Base-by-base conservation (phyloP, 345 rosid species). In the Corymbia maculata region DNA sequence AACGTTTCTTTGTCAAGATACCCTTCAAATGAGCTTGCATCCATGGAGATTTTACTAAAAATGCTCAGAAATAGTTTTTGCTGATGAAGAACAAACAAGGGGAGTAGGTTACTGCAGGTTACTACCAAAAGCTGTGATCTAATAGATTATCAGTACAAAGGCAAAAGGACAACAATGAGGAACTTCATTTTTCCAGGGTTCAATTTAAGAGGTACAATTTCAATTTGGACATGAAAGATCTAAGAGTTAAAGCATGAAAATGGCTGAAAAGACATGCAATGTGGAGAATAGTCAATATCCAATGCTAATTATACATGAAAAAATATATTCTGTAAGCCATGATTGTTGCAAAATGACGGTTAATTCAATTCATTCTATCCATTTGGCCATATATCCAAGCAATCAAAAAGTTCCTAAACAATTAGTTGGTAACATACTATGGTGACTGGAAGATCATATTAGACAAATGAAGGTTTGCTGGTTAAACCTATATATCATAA, bases 211-310 rank as follows among this genome's bases (percentile, higher is more conserved):
- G 79, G 36, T 68, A 4, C 79, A 68, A 68, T 32, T 68, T 30
- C 2, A 15, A 32, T 68, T 68, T 32, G 79, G 79, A 68, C 79
- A 7, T 0, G 22, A 68, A 68, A 30, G 44, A 68, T 0, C 44
- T 68, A 68, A 30, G 79, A 15, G 79, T 68, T 68, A 8, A 14
- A 68, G 79, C 44, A 68, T 68, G 45, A 70, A 32, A 32, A 8
- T 70, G 45, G 13, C 80, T 3, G 4, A 32, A 15, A 70, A 2
- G 22, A 68, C 79, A 68, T 16, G 79, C 79, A 68, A 0, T 32
- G 44, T 0, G 0, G 79, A 32, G 45, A 70, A 16, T 4, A 70
- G 0, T 70, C 80, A 32, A 16, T 8, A 32, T 70, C 0, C 24
- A 32, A 32, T 70, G 80, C 80, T 30, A 70, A 42, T 70, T 70